phyloP scores from a whole-genome alignment of 495 filamentous ascomycete species.

The Xylaria longipes region DNA sequence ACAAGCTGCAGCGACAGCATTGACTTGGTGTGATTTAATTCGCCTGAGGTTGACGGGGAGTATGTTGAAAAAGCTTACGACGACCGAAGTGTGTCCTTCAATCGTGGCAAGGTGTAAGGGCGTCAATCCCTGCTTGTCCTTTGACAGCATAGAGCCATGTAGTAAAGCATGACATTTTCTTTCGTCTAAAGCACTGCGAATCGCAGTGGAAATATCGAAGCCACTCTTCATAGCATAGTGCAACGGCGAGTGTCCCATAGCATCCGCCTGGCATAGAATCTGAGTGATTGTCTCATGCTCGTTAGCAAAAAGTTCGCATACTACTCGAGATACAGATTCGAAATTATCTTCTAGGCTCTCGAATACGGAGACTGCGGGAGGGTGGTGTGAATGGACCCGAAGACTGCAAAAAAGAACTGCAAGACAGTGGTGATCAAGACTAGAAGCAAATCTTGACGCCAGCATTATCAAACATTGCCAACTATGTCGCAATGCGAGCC shows the following conservation, averaged over 20 bases:
- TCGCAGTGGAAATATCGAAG: slow-evolving; percentile 7
- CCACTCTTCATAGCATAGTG: slow-evolving; percentile 13
- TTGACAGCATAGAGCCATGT: slow-evolving; percentile 1
- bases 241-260: not conserved
- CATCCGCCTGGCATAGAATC: not conserved
- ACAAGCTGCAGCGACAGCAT: not conserved
- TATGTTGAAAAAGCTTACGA: not conserved
- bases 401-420: slow-evolving; percentile 7
- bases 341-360: not conserved
- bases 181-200: not conserved
- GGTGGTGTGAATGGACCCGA: not conserved
- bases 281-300: not conserved
- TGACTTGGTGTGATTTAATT: not conserved
- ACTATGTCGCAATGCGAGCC: not conserved
- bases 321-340: not conserved
- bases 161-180: not conserved
- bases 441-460: not conserved
- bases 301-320: not conserved
- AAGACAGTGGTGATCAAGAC: not conserved
- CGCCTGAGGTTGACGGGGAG: not conserved
- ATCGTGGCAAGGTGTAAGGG: not conserved
- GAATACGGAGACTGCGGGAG: not conserved
- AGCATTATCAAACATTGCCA: slow-evolving; percentile 11
- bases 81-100: slow-evolving; percentile 6
- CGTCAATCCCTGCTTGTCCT: not conserved